Percentiles rank a stretch among this genome's conserved stretches.
Conservation (phyloP, 495 filamentous ascomycete genomes). For the Penicillium cinerascens region DNA sequence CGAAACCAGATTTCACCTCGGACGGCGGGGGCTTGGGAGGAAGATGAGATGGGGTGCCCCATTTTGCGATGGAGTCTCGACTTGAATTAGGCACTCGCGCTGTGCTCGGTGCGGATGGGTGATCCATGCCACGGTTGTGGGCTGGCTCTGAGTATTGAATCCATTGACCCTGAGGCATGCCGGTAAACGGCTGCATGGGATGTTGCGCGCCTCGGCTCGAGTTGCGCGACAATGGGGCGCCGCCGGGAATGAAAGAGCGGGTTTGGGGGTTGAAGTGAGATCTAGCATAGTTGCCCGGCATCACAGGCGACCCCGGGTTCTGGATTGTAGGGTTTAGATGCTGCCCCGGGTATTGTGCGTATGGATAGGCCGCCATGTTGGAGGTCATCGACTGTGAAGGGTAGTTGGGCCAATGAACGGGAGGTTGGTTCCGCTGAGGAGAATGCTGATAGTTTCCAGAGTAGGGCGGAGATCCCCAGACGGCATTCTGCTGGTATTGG, state of each 20-base stretch:
- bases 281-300: slow-evolving; percentile 77
- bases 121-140: slow-evolving; percentile 17
- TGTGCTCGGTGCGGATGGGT: slow-evolving; percentile 4
- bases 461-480: slow-evolving; percentile 37
- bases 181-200: slow-evolving; percentile 30
- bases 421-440: slow-evolving; percentile 31
- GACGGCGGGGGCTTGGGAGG: slow-evolving; percentile 55
- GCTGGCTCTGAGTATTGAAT: slow-evolving; percentile 34
- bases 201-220: slow-evolving; percentile 29
- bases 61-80: slow-evolving; percentile 49
- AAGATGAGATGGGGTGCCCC: slow-evolving; percentile 53
- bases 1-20: slow-evolving; percentile 45
- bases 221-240: slow-evolving; percentile 27
- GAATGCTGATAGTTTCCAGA: slow-evolving; percentile 42
- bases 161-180: slow-evolving; percentile 32
- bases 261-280: slow-evolving; percentile 92
- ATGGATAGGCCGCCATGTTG: slow-evolving; percentile 61
- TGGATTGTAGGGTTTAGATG: slow-evolving; percentile 62
- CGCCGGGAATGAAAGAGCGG: slow-evolving; percentile 75
- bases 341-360: slow-evolving; percentile 71
- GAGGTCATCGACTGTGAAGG: slow-evolving; percentile 33
- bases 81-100: slow-evolving; percentile 20
- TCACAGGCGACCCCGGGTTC: slow-evolving; percentile 59
- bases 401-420: slow-evolving; percentile 39
- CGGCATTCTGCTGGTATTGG: slow-evolving; percentile 29